Evolutionary conservation across 768 basidiomycete species (phyloP), one percentile per base, ranked within the genome.

Genomic region (Tricholoma flavovirens): DNA sequence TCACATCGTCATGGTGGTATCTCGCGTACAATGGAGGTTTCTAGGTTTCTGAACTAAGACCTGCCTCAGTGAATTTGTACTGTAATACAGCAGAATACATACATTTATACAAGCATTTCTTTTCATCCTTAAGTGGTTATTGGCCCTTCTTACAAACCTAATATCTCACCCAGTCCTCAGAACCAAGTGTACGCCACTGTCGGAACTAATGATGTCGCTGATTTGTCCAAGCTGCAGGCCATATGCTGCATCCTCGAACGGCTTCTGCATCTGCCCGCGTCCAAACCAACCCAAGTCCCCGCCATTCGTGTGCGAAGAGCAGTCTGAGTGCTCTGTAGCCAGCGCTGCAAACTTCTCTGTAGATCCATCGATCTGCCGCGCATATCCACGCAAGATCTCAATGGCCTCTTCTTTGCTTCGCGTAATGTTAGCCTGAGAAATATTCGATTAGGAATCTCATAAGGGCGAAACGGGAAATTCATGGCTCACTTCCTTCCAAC

Each of bases 171-270:
- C 91, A 52, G 91, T 94, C 65, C 97, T 82, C 72, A 96, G 74
- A 65, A 99, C 89, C 62, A 98, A 65, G 70, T 99, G 97, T 19
- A 98, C 93, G 17, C 97, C 97, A 62, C 93, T 95, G 62, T 98
- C 95, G 46, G 96, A 89, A 64, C 82, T 83, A 66, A 98, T 82
- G 46, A 93, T 74, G 26, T 83, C 87, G 69, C 90, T 92, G 67
- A 94, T 86, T 72, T 89, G 71, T 7, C 86, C 90, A 19, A 87
- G 80, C 49, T 83, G 66, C 59, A 94, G 76, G 2, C 73, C 81
- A 69, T 80, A 95, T 10, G 90, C 76, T 30, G 91, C 89, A 29
- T 95, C 93, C 73, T 98, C 95, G 66, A 99, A 99, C 33, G 93
- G 87, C 73, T 91, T 93, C 73, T 99, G 97, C 97, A 99, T 99